A percentile compares a stretch with the other conserved stretches of the same genome.
Conservation (phyloP, 2,329 filamentous ascomycete genomes). For the Cercospora janseana region DNA sequence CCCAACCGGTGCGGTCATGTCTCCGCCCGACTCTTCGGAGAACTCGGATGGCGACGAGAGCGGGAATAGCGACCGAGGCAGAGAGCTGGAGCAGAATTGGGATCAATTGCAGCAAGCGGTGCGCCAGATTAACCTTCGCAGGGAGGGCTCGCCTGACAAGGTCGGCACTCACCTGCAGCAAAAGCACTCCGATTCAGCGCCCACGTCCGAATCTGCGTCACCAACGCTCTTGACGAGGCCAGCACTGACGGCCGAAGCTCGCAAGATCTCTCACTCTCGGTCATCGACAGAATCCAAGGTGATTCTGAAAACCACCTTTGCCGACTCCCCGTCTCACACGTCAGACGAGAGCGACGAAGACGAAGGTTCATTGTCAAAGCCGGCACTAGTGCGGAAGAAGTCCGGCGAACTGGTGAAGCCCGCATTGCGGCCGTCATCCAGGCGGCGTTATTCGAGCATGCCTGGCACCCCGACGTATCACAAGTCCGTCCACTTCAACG, state of each 20-base stretch:
- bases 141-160: constrained; percentile 57
- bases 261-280: constrained; percentile 61
- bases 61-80: constrained; percentile 33
- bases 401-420: constrained; percentile 94
- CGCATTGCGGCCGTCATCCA: constrained; percentile 76
- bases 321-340: constrained; percentile 46
- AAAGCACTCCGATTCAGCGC: constrained; percentile 34
- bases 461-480: constrained; percentile 93
- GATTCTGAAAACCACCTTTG: constrained; percentile 45
- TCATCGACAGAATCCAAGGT: constrained; percentile 59
- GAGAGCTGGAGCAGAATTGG: constrained; percentile 48
- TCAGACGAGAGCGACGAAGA: constrained; percentile 56
- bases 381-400: constrained; percentile 96
- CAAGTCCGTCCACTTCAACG: constrained; percentile 98
- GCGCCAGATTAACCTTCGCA: constrained; percentile 69
- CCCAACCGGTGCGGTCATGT: constrained; percentile 80
- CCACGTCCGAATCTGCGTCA: constrained; percentile 36
- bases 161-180: constrained; percentile 17
- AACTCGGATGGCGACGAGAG: constrained; percentile 74
- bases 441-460: constrained; percentile 87
- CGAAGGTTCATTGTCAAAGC: constrained; percentile 53
- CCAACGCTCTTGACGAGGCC: constrained; percentile 29
- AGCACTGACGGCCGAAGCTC: constrained; percentile 54
- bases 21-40: constrained; percentile 79
- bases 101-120: constrained; percentile 78